Conservation (phyloP, 2,329 filamentous ascomycete species). For the Cladosporium sp. region DNA sequence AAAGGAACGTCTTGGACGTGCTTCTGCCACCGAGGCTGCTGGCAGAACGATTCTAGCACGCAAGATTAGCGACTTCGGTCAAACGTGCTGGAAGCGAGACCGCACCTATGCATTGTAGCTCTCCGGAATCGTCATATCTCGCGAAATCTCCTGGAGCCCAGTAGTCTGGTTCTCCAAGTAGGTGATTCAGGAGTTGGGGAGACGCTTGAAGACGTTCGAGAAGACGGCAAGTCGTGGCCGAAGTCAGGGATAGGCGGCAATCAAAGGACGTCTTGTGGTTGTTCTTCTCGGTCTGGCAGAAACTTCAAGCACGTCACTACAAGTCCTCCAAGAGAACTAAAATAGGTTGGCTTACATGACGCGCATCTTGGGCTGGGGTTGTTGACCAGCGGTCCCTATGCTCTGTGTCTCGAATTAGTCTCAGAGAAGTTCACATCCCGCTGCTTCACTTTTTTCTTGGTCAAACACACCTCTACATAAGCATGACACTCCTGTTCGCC, state of each 20-base stretch:
- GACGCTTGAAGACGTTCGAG: background rate
- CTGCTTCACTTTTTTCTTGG: too few species aligned
- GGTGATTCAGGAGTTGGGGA: background rate
- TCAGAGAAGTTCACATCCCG: too few species aligned
- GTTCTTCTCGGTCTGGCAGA: background rate
- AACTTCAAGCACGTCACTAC: background rate
- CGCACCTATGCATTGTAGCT: background rate
- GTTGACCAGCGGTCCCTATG: too few species aligned
- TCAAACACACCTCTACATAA: too few species aligned
- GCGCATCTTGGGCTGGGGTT: too few species aligned
- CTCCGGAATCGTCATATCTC: background rate
- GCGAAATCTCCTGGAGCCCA: conserved; percentile 4
- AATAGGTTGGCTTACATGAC: too few species aligned
- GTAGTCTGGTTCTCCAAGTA: background rate
- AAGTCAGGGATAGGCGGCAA: background rate
- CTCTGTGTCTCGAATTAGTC: too few species aligned
- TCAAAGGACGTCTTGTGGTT: background rate
- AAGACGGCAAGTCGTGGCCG: background rate
- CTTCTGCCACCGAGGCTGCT: conserved; percentile 2
- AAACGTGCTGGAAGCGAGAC: too few species aligned
- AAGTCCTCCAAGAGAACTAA: too few species aligned
- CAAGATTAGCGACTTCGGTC: background rate
- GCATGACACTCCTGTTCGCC: too few species aligned
- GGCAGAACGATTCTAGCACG: background rate
- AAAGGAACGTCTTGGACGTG: background rate